Evolutionary conservation across 1,284 basidiomycete species (phyloP), one percentile per base, ranked within the genome.

Genomic region (Austroboletus novae-zelandiae): DNA sequence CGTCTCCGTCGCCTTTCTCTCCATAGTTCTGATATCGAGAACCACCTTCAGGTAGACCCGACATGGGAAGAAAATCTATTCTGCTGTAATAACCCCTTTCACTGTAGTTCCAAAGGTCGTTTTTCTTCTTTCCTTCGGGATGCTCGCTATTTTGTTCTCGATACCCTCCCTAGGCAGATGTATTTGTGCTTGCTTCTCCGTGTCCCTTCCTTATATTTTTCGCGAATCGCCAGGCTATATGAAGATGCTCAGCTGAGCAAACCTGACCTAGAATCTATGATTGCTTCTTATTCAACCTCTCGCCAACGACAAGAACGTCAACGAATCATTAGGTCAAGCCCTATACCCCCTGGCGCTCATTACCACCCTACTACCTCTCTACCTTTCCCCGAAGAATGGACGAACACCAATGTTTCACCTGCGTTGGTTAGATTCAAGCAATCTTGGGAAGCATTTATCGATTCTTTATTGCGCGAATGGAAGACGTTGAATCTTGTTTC

Each of bases 401-500:
- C 75, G 0, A 71, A 75, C 1, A 71, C 76, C 5, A 67, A 75
- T 1, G 84, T 83, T 4, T 79, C 83, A 1, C 81, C 81, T 9
- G 77, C 84, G 1, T 62, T 87, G 34, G 69, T 79, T 23, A 71
- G 80, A 46, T 87, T 89, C 71, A 86, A 86, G 60, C 69, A 77
- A 43, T 84, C 82, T 4, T 89, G 87, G 86, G 86, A 88, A 62
- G 68, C 60, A 1, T 88, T 89, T 57, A 76, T 89, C 11, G 85
- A 88, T 56, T 81, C 81, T 1, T 68, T 89, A 29, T 53, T 87
- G 55, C 75, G 78, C 39, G 86, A 89, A 61, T 89, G 85, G 86
- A 89, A 89, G 69, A 89, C 86, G 11, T 61, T 89, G 43, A 89
- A 89, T 61, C 72, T 89, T 18, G 83, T 89, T 18, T 88, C 84